Evolutionary conservation across 495 filamentous ascomycete genomes (phyloP), one percentile per base, ranked within the genome.

Genomic region (Aspergillus panamensis): DNA sequence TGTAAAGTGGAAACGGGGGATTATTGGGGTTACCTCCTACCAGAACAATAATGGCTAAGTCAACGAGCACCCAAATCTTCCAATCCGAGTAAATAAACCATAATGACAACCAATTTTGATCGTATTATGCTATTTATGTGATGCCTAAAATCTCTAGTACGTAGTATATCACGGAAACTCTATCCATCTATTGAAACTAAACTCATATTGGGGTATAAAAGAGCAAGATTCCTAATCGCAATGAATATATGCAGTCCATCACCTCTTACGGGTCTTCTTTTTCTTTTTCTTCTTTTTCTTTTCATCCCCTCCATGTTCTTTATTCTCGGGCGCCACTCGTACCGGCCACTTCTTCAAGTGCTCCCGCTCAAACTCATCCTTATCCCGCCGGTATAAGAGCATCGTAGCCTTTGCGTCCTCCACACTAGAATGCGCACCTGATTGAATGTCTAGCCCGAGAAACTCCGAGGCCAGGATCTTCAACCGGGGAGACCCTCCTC

Each of bases 371-470:
- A 97, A 96, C 12, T 80, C 86, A 42, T 82, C 78, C 73, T 96
- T 97, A 60, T 88, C 84, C 48, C 82, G 80, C 59, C 88, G 77
- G 65, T 95, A 97, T 45, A 97, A 72, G 45, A 89, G 74, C 91
- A 98, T 96, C 6, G 90, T 84, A 25, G 88, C 91, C 63, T 90
- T 73, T 2, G 94, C 93, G 79, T 98, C 94, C 74, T 96, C 92
- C 45, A 96, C 80, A 72, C 81, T 88, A 57, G 69, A 85, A 76
- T 90, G 87, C 49, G 81, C 77, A 9, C 91, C 91, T 3, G 69
- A 76, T 66, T 97, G 92, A 48, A 97, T 95, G 53, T 91, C 89
- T 20, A 95, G 69, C 0, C 90, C 91, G 20, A 97, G 69, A 25
- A 95, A 74, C 69, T 93, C 85, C 61, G 82, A 81, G 10, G 89